phyloP scores from a whole-genome alignment of 75 land plant species.

The Sequoia sempervirens region DNA sequence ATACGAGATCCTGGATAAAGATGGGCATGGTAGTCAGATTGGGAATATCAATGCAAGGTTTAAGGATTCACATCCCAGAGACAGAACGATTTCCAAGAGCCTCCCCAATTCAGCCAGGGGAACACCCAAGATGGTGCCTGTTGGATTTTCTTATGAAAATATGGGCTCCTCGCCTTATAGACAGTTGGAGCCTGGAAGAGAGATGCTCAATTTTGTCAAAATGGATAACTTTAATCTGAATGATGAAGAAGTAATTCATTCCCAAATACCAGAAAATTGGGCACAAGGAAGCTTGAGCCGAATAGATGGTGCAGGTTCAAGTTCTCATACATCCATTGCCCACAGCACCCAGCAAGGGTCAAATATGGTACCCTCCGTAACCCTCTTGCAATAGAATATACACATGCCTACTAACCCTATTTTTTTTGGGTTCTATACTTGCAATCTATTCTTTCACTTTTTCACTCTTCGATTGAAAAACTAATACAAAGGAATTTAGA shows the following conservation, averaged over 20 bases:
- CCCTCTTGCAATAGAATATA: neutral
- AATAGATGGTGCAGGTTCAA: neutral
- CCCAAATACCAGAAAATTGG: neutral
- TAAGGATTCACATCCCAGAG: constrained; percentile 21
- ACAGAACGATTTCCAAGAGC: constrained; percentile 59
- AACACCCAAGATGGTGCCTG: constrained; percentile 29
- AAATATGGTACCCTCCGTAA: neutral
- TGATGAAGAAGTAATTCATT: neutral
- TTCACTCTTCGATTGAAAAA: no score
- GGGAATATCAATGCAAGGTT: constrained; percentile 13
- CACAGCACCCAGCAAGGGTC: neutral
- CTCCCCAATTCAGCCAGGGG: constrained; percentile 45
- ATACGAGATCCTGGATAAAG: constrained; percentile 70
- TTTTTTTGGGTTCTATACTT: no score
- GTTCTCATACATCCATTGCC: neutral
- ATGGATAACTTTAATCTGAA: constrained; percentile 36
- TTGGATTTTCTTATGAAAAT: neutral
- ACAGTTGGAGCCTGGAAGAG: constrained; percentile 17
- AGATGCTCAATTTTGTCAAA: constrained; percentile 11
- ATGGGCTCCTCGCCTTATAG: neutral
- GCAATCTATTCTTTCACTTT: no score
- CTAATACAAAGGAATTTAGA: no score
- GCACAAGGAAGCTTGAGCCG: neutral
- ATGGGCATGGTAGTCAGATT: constrained; percentile 18
- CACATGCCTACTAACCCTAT: neutral